Percentiles rank a stretch among this genome's conserved stretches.
Conservation (phyloP, 805 yeast genomes). For the Candida ortonii region DNA sequence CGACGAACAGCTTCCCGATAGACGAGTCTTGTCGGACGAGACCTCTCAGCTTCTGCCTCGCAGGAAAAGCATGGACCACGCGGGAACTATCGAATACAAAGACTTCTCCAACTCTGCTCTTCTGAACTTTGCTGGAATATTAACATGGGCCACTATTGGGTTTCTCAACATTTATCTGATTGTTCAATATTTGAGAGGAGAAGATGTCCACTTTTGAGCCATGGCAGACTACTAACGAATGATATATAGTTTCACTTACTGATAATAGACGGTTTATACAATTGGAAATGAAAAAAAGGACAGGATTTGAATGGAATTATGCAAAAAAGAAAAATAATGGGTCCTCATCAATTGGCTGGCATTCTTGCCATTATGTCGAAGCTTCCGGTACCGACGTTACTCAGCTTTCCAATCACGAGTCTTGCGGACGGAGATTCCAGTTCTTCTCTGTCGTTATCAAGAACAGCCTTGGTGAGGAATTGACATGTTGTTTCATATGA, state of each 20-base stretch:
- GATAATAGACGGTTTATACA: too few relatives aligned
- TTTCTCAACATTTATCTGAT: slow-evolving; percentile 63
- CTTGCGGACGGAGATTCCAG: slow-evolving; percentile 91
- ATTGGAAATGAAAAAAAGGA: too few relatives aligned
- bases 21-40: slow-evolving; percentile 1
- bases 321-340: neutral
- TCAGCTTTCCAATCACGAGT: slow-evolving; percentile 86
- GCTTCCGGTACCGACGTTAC: slow-evolving; percentile 93
- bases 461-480: slow-evolving; percentile 92
- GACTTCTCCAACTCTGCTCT: slow-evolving; percentile 65
- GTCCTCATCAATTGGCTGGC: slow-evolving; percentile 28
- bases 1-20: too few relatives aligned
- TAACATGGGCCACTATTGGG: slow-evolving; percentile 70
- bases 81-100: slow-evolving; percentile 30
- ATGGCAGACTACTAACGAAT: too few relatives aligned
- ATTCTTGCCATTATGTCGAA: slow-evolving; percentile 71
- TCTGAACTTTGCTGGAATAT: slow-evolving; percentile 47
- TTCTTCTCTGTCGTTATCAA: slow-evolving; percentile 86
- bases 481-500: slow-evolving; percentile 98
- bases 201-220: slow-evolving; percentile 34
- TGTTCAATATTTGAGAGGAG: slow-evolving; percentile 32
- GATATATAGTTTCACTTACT: too few relatives aligned
- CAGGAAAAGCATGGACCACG: slow-evolving; percentile 16
- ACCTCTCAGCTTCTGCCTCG: slow-evolving; percentile 6
- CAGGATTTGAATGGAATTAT: too few relatives aligned